Base-by-base conservation (phyloP, 768 basidiomycete genomes). In the Mycena sanguinolenta region DNA sequence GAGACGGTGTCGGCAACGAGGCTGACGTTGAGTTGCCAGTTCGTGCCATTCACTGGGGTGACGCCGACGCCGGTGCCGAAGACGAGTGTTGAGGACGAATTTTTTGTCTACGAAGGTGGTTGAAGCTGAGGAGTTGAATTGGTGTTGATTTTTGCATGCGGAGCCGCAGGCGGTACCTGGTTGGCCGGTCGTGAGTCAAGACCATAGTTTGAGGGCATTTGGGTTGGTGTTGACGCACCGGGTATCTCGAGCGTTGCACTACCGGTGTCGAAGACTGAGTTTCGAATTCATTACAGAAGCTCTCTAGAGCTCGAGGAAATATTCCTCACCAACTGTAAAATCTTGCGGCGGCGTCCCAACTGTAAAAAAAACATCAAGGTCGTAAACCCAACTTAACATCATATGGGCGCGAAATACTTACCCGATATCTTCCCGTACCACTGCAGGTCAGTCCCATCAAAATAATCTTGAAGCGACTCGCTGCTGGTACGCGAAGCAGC, bases 1-100 rank as follows among this genome's bases (percentile, higher is more conserved):
- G 75, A 69, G 30, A 83, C 77, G 19, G 78, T 77, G 60, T 83
- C 82, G 23, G 69, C 69, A 4, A 71, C 80, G 23, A 58, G 67
- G 3, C 71, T 72, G 10, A 81, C 57, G 16, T 72, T 72, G 39
- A 82, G 67, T 39, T 73, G 61, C 70, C 76, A 81, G 67, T 81
- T 65, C 44, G 54, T 66, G 63, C 76, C 65, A 5, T 54, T 68
- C 17, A 81, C 77, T 10, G 82, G 82, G 49, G 79, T 77, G 28
- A 82, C 81, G 58, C 67, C 71, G 5, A 72, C 55, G 5, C 67
- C 71, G 27, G 71, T 72, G 21, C 67, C 67, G n/a, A 72, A 72
- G 28, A 30, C 42, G 23, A 69, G 25, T 2, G 34, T 59, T 9
- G 3, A 38, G 12, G 54, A 25, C n/a, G 19, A 39, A 28, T 53